Evolutionary conservation across 1,284 basidiomycete genomes (phyloP), one percentile per base, ranked within the genome.

Genomic region (Garcileccinum viscosum): DNA sequence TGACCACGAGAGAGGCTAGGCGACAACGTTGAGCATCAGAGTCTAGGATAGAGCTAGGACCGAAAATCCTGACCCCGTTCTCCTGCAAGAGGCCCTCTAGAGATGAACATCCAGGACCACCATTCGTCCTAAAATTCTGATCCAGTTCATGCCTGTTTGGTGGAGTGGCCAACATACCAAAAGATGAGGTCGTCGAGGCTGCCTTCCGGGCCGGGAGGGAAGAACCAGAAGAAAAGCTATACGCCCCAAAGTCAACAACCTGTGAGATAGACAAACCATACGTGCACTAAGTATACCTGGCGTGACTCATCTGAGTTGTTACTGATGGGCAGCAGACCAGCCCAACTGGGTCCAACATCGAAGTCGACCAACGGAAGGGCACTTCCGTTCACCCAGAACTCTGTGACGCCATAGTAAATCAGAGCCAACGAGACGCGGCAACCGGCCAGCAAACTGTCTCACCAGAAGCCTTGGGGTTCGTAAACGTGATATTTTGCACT

Each of bases 141-240:
- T 63, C 2, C 9, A 80, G 30, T 12, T 59, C 61, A 38, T 32
- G 42, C 14, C 32, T 33, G 2, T 37, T 27, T n/a, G 44, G 40
- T 44, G 40, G 5, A 50, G 30, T 59, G 65, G 47, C 38, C 30
- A 30, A 42, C 69, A 58, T 70, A 88, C 93, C 93, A 92, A 82
- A 92, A 90, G 67, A 93, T 88, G 63, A 94, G 76, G 74, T 94
- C 91, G 73, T 94, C 90, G 17, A 87, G 75, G 67, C 88, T 92
- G 15, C 90, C 90, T 74, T 89, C 82, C 12, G 90, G 90, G 8
- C 90, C 91, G 1, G 93, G 89, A 56, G 93, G 93, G 82, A 94
- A 94, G 81, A 94, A 92, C 94, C 93, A 95, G 81, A 95, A 95
- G 84, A 92, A 95, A 12, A 95, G 84, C 90, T 95, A 66, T 3